Conservation (phyloP, 495 filamentous ascomycete genomes). For the Penicillium silybi region DNA sequence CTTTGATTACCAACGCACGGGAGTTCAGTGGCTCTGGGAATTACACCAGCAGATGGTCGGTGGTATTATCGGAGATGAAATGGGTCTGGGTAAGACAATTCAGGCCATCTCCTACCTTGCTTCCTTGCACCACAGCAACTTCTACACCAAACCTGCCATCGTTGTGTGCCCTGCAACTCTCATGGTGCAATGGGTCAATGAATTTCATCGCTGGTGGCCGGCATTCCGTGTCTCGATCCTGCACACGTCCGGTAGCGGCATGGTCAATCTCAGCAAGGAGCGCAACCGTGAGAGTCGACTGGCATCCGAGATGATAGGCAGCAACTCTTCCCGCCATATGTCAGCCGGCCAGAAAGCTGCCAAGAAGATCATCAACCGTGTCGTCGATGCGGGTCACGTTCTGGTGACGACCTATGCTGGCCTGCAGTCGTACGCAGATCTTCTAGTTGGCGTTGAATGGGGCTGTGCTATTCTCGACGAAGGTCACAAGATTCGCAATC, state of each 20-base stretch:
- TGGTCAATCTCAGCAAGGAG: constrained; percentile 76
- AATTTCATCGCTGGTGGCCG: constrained; percentile 98
- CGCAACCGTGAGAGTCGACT: constrained; percentile 66
- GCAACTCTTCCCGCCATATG: constrained; percentile 32
- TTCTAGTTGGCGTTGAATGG: constrained; percentile 81
- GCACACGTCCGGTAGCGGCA: constrained; percentile 91
- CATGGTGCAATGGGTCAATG: constrained; percentile 95
- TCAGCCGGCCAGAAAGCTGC: constrained; percentile 57
- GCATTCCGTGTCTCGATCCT: constrained; percentile 89
- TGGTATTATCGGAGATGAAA: constrained; percentile 95
- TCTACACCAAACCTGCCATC: constrained; percentile 75
- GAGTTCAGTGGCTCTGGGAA: constrained; percentile 96
- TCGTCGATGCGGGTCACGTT: constrained; percentile 84
- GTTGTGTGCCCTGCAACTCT: constrained; percentile 92
- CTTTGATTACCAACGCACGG: constrained; percentile 93
- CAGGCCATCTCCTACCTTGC: constrained; percentile 91
- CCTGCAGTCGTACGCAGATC: constrained; percentile 76
- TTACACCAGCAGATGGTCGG: constrained; percentile 83
- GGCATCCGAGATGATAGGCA: constrained; percentile 33
- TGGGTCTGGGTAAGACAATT: constrained; percentile 96
- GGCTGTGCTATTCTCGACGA: constrained; percentile 92
- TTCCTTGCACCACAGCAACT: constrained; percentile 83
- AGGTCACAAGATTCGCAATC: constrained; percentile 96
- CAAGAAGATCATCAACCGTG: constrained; percentile 74
- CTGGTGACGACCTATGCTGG: constrained; percentile 93